Evolutionary conservation across 345 rosid genomes (phyloP), one percentile per base, ranked within the genome.

Genomic region (Geranium rotundifolium): DNA sequence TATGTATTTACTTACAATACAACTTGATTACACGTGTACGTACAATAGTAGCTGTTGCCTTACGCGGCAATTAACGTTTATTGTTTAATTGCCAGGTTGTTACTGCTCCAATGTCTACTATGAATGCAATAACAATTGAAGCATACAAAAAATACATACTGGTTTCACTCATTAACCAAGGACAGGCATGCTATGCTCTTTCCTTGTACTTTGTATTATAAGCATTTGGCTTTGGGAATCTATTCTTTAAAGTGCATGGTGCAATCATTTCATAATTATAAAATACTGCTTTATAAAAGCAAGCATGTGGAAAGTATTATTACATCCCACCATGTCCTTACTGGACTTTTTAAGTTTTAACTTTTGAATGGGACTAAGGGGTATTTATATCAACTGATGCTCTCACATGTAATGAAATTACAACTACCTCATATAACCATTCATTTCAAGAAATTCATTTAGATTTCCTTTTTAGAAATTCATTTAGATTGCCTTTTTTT

Each of bases 71-170:
- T n/a, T n/a, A n/a, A n/a, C n/a, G 52, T 14, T 46, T 14, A 46
- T 63, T 61, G 56, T 39, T 65, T 63, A 58, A 71, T 30, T 62
- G 58, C 59, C 73, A 95, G 99, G 97, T 84, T 66, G 89, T 90
- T 73, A 90, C 96, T 59, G 90, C 99, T 72, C 97, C 97, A 37
- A 90, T 88, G 96, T 67, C 79, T 69, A n/a, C 59, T 4, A 68
- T 79, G 72, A 95, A 77, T 78, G 95, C 96, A 55, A 88, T 95
- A 64, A 92, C 95, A 39, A 75, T 88, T 61, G 97, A 95, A 83
- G 95, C 96, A 10, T 88, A 88, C 82, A 88, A 85, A 82, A 95
- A 95, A 73, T 85, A 88, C 72, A 75, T 85, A 65, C 64, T 90
- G 80, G 96, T 85, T 62, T 85, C 89, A 60, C 96, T 95, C 59